A percentile compares a stretch with the other conserved stretches of the same genome.
Evolutionary conservation across 495 filamentous ascomycete species (phyloP).

Genomic region (Hapsidospora chrysogenum): DNA sequence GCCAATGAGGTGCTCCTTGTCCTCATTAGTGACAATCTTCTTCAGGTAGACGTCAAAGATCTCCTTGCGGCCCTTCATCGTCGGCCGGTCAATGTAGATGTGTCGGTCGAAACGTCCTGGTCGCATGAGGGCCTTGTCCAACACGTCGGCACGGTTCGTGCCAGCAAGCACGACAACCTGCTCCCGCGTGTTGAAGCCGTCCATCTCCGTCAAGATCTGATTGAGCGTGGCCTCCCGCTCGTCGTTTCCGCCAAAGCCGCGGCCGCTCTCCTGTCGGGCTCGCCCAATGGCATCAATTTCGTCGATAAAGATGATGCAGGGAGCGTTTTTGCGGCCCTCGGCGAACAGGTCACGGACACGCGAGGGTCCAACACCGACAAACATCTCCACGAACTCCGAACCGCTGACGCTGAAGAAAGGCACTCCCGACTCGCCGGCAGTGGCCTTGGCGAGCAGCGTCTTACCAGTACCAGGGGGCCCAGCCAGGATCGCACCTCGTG

Average conservation of each 20-base stretch:
- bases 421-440: constrained; percentile 90
- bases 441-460: constrained; percentile 91
- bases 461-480: constrained; percentile 97
- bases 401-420: constrained; percentile 97
- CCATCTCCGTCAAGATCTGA: constrained; percentile 98
- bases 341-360: constrained; percentile 90
- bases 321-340: constrained; percentile 85
- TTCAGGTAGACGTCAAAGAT: constrained; percentile 87
- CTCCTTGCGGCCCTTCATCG: constrained; percentile 90
- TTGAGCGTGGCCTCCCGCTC: constrained; percentile 94
- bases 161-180: constrained; percentile 97
- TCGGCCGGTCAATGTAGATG: constrained; percentile 82
- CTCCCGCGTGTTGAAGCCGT: constrained; percentile 94
- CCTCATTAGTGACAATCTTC: constrained; percentile 83
- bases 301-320: constrained; percentile 98
- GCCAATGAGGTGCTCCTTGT: constrained; percentile 73
- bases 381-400: constrained; percentile 99
- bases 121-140: constrained; percentile 90
- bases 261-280: constrained; percentile 53
- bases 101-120: constrained; percentile 94
- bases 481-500: constrained; percentile 87
- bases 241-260: constrained; percentile 78
- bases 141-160: constrained; percentile 85
- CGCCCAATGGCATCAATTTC: constrained; percentile 98
- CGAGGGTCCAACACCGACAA: constrained; percentile 92